Evolutionary conservation across 2,329 filamentous ascomycete genomes (phyloP), one percentile per base, ranked within the genome.

Genomic region (Fulvia fulva): DNA sequence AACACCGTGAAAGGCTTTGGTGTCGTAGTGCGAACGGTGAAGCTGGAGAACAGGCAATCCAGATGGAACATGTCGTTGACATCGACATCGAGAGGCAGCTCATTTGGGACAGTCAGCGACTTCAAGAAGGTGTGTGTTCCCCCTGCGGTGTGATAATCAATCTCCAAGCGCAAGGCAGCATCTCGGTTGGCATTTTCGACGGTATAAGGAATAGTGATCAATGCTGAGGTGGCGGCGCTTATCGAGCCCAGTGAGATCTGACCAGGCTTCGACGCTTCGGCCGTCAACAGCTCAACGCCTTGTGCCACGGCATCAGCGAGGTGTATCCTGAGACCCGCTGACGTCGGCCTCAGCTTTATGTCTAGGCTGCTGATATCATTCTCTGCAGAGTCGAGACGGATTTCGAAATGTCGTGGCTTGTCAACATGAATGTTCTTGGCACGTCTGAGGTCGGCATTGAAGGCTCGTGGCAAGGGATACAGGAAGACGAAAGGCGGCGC

Each of bases 31-130:
- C 90, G 91, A 53, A 99, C 87, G 14, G 90, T 96, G 72, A 99
- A 99, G 9, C 88, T 87, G 0, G 92, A 97, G 69, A 94, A 94
- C 0, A 97, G 80, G 0, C 85, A 81, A 7, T 86, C 78, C 62
- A 90, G 85, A 71, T 96, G 96, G 78, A 97, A 97, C 26, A 95
- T 85, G 67, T 99, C 94, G 68, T 97, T 92, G 5, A 99, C 94
- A 64, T 97, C 97, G 62, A 99, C 94, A 2, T 93, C 92, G 3
- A 99, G 80, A 0, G 91, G 90, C 4, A 99, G 79, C 1, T 88
- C 83, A 1, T 94, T 87, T 2, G 87, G 82, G 21, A 95, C 80
- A 3, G 80, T 83, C 21, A 83, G 82, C 7, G 81, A 80, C 16
- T 82, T 83, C 16, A 84, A 81, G 70, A 87, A 88, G 21, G 55